These are phyloP conservation scores for Penstemon barbatus DNA, from an alignment of 257 asterid genomes.

Conservation along the genomic window DNA sequence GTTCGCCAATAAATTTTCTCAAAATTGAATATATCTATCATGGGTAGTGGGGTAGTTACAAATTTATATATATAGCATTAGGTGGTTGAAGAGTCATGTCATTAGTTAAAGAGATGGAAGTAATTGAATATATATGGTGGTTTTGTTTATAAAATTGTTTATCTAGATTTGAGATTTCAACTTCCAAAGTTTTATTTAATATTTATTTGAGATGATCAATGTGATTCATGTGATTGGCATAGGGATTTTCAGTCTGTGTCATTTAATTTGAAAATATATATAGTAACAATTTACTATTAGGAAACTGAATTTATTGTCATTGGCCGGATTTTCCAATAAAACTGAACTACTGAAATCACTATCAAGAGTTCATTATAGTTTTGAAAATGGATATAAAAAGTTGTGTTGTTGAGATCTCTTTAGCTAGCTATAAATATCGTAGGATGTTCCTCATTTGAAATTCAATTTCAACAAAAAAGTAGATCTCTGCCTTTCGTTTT, in stretches of 20 bases:
- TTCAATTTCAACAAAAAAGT: no score
- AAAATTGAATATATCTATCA: background rate
- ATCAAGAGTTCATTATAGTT: no score
- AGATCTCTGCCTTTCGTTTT: background rate
- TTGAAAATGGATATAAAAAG: no score
- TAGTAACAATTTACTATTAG: no score
- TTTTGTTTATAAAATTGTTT: background rate
- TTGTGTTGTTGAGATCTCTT: no score
- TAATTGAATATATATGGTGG: background rate
- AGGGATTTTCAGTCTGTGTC: conserved; percentile 4
- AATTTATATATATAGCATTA: conserved; percentile 26
- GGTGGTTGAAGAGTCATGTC: conserved; percentile 46
- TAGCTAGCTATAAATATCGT: no score
- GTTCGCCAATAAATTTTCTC: conserved; percentile 15
- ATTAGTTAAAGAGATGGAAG: conserved; percentile 30
- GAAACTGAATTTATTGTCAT: no score
- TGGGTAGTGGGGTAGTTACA: conserved; percentile 24
- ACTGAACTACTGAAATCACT: no score
- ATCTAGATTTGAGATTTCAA: no score
- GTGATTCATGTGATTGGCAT: conserved; percentile 21
- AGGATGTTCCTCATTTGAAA: no score
- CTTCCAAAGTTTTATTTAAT: no score
- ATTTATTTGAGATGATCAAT: background rate
- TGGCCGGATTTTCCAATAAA: no score
- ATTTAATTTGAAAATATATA: background rate